Base-by-base conservation (phyloP, 306 rosid genomes). In the Inga laurina region DNA sequence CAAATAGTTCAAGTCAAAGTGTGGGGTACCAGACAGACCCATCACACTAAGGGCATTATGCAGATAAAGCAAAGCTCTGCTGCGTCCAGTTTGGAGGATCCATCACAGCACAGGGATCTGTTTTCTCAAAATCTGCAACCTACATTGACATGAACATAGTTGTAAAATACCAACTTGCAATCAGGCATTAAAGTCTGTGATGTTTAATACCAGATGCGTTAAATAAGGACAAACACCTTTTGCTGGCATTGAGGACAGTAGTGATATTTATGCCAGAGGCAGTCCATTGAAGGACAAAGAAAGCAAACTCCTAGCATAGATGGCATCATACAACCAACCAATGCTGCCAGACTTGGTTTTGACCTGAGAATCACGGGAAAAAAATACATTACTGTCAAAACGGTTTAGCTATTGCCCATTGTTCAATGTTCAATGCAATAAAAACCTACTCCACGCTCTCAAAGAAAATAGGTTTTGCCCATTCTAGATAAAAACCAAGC, bases 241-340 rank as follows among this genome's bases (percentile, higher is more conserved):
- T 88, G 85, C 1, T 93, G 85, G 88, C 98, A 95, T 39, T 84
- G 80, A 27, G 98, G 97, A 84, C 98, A 95, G 39, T 89, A 91
- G 82, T 95, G 98, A 81, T 91, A 85, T 81, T 95, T 93, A 82
- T 95, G 98, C 98, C 98, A 95, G 57, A 95, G 98, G 79, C 98
- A 95, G 81, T 95, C 95, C 93, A 90, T 87, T 10, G 97, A 88
- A 59, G 95, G 98, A 87, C 89, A 83, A 30, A 95, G 97, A 88
- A 93, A 95, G 85, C 98, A 95, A 72, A 92, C 62, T 74, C 97
- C 98, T 73, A 93, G 87, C 94, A 93, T 89, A 90, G 90, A 85
- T 7, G 95, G 97, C 88, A 86, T 83, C 95, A 95, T 79, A 75
- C 98, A 95, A 61, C 97, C 98, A 59, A 95, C 70, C n/a, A 84